phyloP scores from a whole-genome alignment of 495 filamentous ascomycete genomes.

The Annulohypoxylon moriforme region DNA sequence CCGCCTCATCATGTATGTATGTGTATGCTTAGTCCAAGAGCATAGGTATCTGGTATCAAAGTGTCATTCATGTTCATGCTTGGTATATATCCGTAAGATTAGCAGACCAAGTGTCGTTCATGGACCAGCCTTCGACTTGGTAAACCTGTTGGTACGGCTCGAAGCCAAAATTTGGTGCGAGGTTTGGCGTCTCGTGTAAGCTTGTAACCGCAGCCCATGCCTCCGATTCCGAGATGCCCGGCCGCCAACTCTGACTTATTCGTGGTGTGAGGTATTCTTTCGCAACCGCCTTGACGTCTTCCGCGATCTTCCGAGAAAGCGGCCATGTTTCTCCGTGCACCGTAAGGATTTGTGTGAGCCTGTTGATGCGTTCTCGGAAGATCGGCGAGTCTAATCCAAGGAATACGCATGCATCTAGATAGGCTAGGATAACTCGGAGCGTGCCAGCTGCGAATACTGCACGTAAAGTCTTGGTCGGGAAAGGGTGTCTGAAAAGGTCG shows the following conservation, averaged over 20 bases:
- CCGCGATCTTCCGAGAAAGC: slow-evolving; percentile 69
- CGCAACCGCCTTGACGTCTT: slow-evolving; percentile 69
- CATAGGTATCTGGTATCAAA: not conserved
- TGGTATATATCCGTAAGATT: slow-evolving; percentile 41
- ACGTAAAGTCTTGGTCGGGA: slow-evolving; percentile 70
- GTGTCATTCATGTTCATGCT: slow-evolving; percentile 27
- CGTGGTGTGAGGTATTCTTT: slow-evolving; percentile 51
- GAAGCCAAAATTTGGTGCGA: slow-evolving; percentile 22
- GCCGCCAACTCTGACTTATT: slow-evolving; percentile 28
- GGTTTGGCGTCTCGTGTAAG: slow-evolving; percentile 24
- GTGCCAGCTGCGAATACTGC: slow-evolving; percentile 75
- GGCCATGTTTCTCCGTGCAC: slow-evolving; percentile 72
- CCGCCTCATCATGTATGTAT: slow-evolving; percentile 9
- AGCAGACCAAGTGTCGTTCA: slow-evolving; percentile 37
- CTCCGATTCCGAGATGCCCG: slow-evolving; percentile 31
- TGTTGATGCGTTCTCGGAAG: slow-evolving; percentile 70
- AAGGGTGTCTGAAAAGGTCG: slow-evolving; percentile 70
- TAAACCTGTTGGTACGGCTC: slow-evolving; percentile 40
- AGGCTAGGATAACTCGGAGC: slow-evolving; percentile 62
- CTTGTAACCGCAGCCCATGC: slow-evolving; percentile 36
- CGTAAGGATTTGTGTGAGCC: slow-evolving; percentile 75
- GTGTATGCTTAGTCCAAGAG: slow-evolving; percentile 5
- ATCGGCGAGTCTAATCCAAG: slow-evolving; percentile 66
- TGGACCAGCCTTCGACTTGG: slow-evolving; percentile 33
- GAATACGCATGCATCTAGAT: slow-evolving; percentile 63